Evolutionary conservation across 306 rosid genomes (phyloP), one percentile per base, ranked within the genome.

Genomic region (Quercus engelmannii): DNA sequence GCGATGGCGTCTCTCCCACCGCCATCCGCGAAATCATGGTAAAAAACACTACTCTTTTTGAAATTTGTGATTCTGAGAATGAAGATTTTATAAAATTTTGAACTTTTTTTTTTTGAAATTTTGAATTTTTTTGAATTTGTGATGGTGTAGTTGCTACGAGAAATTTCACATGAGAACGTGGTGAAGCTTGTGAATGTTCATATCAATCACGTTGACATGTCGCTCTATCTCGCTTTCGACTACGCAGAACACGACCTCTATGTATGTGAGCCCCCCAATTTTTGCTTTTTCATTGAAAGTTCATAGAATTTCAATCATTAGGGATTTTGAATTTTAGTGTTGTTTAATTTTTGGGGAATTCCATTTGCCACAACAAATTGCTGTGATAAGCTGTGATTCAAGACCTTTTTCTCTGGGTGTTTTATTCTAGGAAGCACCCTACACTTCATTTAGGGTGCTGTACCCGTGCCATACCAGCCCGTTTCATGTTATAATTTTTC

Each of bases 11-110:
- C 75, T 94, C 99, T 69, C 99, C 99, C 74, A 94, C 99, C 56
- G 99, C 99, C 58, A 94, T 94, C n/a, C 99, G 99, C 65, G 99
- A 94, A 91, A 94, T 94, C 78, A 94, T 94, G 99, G 99, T 58
- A 1, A n/a, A 58, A 18, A 35, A 17, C 0, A 18, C 8, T 28
- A 0, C 43, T 30, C 5, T 25, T 30, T 31, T 65, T 21, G 5
- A 4, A 6, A 13, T 13, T 62, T 20, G 17, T 19, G 7, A 13
- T 10, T 59, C 6, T 12, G 67, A 59, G 28, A 23, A 21, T 10
- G 25, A 4, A 23, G 30, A 12, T 23, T 59, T 4, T 15, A 59
- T 59, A 41, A 38, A 41, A 41, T 41, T 41, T 41, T 41, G 46
- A 41, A 41, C 7, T 41, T 41, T 38, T 38, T 38, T 38, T 38